These are phyloP conservation scores for Magnaporthales sp. DNA, from an alignment of 2,329 filamentous ascomycete genomes.

Conservation along the genomic window DNA sequence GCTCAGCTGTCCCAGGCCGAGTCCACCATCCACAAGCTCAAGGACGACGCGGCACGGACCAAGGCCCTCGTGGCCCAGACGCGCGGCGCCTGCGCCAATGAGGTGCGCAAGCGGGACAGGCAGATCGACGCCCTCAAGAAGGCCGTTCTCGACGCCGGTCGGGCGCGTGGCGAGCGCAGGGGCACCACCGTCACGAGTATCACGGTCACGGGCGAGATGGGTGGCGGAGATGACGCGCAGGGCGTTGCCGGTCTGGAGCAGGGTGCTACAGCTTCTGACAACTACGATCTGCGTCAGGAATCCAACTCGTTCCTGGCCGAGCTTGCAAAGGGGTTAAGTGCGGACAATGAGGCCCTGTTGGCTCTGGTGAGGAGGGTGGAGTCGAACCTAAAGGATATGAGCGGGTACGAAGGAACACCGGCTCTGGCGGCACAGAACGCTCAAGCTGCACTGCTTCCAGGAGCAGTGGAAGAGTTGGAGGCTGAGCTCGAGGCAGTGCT, in stretches of 20 bases:
- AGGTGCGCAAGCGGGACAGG: constrained; percentile 81
- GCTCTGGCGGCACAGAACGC: constrained; percentile 21
- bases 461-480: constrained; percentile 51
- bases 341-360: constrained; percentile 83
- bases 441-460: constrained; percentile 21
- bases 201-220: constrained; percentile 44
- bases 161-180: constrained; percentile 48
- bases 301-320: constrained; percentile 87
- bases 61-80: constrained; percentile 77
- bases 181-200: constrained; percentile 48
- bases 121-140: constrained; percentile 85
- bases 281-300: constrained; percentile 70
- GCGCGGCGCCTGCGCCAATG: constrained; percentile 77
- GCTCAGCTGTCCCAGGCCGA: constrained; percentile 67
- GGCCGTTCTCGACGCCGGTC: constrained; percentile 65
- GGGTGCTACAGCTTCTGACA: constrained; percentile 18
- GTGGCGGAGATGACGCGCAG: constrained; percentile 18
- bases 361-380: constrained; percentile 63
- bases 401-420: constrained; percentile 32
- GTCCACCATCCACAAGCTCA: constrained; percentile 62
- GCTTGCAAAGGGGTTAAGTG: constrained; percentile 72
- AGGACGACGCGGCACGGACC: constrained; percentile 73
- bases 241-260: neutral
- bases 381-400: constrained; percentile 61
- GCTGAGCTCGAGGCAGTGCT: constrained; percentile 68